These are phyloP conservation scores for Nakazawaea peltata DNA, from an alignment of 805 yeast genomes.

Conservation along the genomic window DNA sequence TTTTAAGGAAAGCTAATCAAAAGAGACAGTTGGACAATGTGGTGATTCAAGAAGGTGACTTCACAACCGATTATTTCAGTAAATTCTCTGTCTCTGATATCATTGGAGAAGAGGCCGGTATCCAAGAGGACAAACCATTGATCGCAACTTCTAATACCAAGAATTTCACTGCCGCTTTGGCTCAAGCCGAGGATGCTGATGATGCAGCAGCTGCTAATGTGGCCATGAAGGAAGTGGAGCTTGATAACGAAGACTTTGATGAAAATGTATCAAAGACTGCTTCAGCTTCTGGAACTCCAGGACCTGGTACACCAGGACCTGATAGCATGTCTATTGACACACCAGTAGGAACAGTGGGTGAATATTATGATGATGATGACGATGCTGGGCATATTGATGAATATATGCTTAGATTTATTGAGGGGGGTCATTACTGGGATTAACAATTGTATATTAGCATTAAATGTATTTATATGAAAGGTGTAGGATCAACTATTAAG, in stretches of 20 bases:
- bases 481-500: too few relatives aligned
- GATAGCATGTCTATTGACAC: slow-evolving; percentile 11
- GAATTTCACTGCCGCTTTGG: slow-evolving; percentile 38
- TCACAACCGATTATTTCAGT: slow-evolving; percentile 93
- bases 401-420: slow-evolving; percentile 89
- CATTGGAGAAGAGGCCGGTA: slow-evolving; percentile 49
- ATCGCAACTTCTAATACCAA: slow-evolving; percentile 20
- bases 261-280: slow-evolving; percentile 28
- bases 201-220: slow-evolving; percentile 83
- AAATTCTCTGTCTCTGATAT: slow-evolving; percentile 81
- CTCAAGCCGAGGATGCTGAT: slow-evolving; percentile 93
- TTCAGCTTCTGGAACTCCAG: slow-evolving; percentile 18
- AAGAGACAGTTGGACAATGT: slow-evolving; percentile 90
- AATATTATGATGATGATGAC: slow-evolving; percentile 44
- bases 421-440: slow-evolving; percentile 65
- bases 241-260: slow-evolving; percentile 81
- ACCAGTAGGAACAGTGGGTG: slow-evolving; percentile 20
- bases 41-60: slow-evolving; percentile 95
- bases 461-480: background rate
- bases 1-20: slow-evolving; percentile 88
- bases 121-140: slow-evolving; percentile 17
- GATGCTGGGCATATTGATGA: slow-evolving; percentile 85
- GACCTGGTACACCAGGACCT: slow-evolving; percentile 13
- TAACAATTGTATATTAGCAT: slow-evolving; percentile 1
- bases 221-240: slow-evolving; percentile 78